These are phyloP conservation scores for Agaricus blazei DNA, from an alignment of 768 basidiomycete genomes.

Conservation along the genomic window DNA sequence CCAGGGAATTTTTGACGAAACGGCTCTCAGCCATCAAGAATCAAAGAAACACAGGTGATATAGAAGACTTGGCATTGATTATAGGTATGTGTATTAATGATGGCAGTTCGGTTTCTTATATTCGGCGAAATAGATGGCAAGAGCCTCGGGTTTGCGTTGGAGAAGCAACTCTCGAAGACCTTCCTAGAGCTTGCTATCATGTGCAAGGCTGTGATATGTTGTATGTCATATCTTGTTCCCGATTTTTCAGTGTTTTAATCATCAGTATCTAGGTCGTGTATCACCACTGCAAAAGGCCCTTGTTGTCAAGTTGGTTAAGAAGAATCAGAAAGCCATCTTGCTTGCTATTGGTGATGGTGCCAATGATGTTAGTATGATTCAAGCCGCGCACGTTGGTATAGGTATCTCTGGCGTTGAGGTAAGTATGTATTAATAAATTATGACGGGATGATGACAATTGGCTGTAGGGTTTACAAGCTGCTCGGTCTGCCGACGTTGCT, in stretches of 20 bases:
- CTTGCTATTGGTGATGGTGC: constrained; percentile 97
- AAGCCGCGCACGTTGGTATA: constrained; percentile 95
- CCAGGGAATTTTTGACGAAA: constrained; percentile 82
- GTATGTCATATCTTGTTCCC: constrained; percentile 41
- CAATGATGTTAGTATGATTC: constrained; percentile 99
- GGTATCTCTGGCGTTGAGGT: constrained; percentile 98
- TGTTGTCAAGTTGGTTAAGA: constrained; percentile 98
- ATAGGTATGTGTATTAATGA: constrained; percentile 59
- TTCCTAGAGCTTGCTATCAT: constrained; percentile 95
- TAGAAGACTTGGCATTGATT: constrained; percentile 91
- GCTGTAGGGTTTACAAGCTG: constrained; percentile 89
- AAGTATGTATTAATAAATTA: constrained; percentile 9
- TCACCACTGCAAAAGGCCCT: constrained; percentile 97
- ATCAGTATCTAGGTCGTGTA: constrained; percentile 66
- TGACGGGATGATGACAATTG: not conserved
- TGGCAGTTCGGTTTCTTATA: constrained; percentile 5
- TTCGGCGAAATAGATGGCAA: constrained; percentile 70
- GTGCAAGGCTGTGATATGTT: constrained; percentile 99
- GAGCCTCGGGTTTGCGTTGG: constrained; percentile 86
- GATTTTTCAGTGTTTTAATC: not conserved
- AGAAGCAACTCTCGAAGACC: constrained; percentile 84
- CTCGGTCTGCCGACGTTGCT: constrained; percentile 93
- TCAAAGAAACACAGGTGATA: constrained; percentile 85
- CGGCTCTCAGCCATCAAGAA: constrained; percentile 90
- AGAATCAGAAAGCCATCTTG: constrained; percentile 89